Base-by-base conservation (phyloP, 2,329 filamentous ascomycete genomes). In the Phoma sp. region DNA sequence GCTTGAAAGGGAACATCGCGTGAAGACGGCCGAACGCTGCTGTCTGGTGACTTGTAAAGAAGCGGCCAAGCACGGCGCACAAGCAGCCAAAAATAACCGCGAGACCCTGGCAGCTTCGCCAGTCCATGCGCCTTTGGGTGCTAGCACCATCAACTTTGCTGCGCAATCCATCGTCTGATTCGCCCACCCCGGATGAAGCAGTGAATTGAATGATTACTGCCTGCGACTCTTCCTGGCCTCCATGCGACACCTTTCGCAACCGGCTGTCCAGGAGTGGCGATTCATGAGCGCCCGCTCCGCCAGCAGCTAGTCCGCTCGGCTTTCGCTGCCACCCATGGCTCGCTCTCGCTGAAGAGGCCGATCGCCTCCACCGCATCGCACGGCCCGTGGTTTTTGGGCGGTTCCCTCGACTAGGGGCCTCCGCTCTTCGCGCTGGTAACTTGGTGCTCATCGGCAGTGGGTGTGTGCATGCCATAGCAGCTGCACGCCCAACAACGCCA, bases 401-500 rank as follows among this genome's bases (percentile, higher is more conserved):
- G 59, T 57, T 59, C 52, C 43, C 57, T 64, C 59, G 57, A 56
- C 40, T 40, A 46, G 51, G n/a, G 39, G 45, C 37, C 33, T 48
- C 56, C 47, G 59, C 56, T 49, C 29, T 54, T 45, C 28, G 28
- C 45, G 51, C 45, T 48, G 51, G 33, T 39, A 18, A 29, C 47
- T 37, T 49, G 45, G 26, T 43, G 26, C 33, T 47, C 38, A 23
- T 54, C 33, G 51, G 43, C 43, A 48, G 12, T 33, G 15, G 39
- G 28, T 14, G 43, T 38, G 39, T 34, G 33, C 45, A 52, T 38
- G n/a, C 39, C 28, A 33, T 54, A 17, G 25, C 45, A 39, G 29
- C 57, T 59, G 61, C 58, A 62, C 59, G 65, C 62, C 62, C 62
- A 69, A 71, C 36, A 36, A 71, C 65, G 68, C 67, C 64, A 45